Percentiles rank a stretch among this genome's conserved stretches.
Conservation (phyloP, 1,139 yeast species). For the Pichia inconspicua region DNA sequence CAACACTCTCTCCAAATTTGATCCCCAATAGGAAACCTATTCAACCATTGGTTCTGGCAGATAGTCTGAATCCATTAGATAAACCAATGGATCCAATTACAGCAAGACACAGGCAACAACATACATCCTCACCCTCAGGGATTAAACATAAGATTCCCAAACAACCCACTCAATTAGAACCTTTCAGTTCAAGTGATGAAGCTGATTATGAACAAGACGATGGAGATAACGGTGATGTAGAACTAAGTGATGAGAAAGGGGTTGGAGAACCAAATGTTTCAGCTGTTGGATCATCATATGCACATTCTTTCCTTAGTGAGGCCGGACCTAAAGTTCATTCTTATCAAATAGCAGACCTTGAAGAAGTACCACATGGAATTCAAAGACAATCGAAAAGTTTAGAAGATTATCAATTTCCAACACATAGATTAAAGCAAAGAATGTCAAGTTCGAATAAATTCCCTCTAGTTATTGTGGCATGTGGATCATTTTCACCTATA, state of each 20-base stretch:
- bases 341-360: slow-evolving; percentile 81
- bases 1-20: slow-evolving; percentile 63
- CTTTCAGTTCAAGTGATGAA: slow-evolving; percentile 35
- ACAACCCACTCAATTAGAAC: slow-evolving; percentile 37
- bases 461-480: slow-evolving; percentile 91
- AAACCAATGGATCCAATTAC: slow-evolving; percentile 57
- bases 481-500: slow-evolving; percentile 95
- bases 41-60: slow-evolving; percentile 68
- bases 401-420: slow-evolving; percentile 69
- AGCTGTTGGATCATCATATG: neutral
- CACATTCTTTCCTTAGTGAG: slow-evolving; percentile 10
- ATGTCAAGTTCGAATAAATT: slow-evolving; percentile 69
- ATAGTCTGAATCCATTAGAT: slow-evolving; percentile 60
- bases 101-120: neutral
- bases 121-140: neutral
- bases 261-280: slow-evolving; percentile 1
- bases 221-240: neutral
- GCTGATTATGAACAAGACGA: slow-evolving; percentile 8
- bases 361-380: slow-evolving; percentile 93
- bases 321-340: slow-evolving; percentile 42
- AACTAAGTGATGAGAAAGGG: neutral
- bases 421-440: slow-evolving; percentile 70
- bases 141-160: slow-evolving; percentile 34
- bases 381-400: slow-evolving; percentile 73
- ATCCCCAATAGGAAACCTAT: slow-evolving; percentile 76